Conservation (phyloP, 768 basidiomycete genomes). For the Clathrus columnatus region DNA sequence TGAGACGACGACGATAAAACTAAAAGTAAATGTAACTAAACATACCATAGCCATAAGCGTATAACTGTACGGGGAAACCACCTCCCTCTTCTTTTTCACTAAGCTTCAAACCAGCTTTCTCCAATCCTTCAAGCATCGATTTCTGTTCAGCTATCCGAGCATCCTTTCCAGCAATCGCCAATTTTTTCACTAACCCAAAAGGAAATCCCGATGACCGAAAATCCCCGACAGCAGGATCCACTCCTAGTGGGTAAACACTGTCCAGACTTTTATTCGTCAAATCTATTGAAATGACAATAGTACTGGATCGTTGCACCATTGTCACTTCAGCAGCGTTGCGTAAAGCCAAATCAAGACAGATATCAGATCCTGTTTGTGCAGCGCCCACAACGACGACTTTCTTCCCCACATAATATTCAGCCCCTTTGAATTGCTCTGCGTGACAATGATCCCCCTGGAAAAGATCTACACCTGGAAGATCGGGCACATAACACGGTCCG, state of each 20-base stretch:
- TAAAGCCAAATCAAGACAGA: conserved; percentile 1
- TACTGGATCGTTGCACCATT: conserved; percentile 8
- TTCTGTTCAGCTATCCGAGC: conserved; percentile 19
- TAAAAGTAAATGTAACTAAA: background rate
- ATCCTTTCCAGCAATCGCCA: conserved; percentile 11
- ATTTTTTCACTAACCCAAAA: background rate
- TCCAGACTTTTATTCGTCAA: background rate
- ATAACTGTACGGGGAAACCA: conserved; percentile 22
- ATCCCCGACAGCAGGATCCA: conserved; percentile 1
- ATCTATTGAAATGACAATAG: background rate
- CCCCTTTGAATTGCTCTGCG: conserved; percentile 25
- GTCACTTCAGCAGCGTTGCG: background rate
- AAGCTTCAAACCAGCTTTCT: conserved; percentile 30
- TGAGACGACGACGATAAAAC: background rate
- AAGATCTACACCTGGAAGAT: conserved; percentile 16
- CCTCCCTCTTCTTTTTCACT: conserved; percentile 27
- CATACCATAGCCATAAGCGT: conserved; percentile 27
- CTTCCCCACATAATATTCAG: conserved; percentile 7
- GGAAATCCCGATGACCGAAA: background rate
- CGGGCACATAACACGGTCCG: conserved; percentile 27
- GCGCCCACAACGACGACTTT: conserved; percentile 8
- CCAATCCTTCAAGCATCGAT: conserved; percentile 27
- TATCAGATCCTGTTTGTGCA: conserved; percentile 5
- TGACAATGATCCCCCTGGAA: conserved; percentile 29
- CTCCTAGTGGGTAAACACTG: background rate